phyloP scores from a whole-genome alignment of 2,329 filamentous ascomycete genomes.

The Chrysosporium keratinophilum region DNA sequence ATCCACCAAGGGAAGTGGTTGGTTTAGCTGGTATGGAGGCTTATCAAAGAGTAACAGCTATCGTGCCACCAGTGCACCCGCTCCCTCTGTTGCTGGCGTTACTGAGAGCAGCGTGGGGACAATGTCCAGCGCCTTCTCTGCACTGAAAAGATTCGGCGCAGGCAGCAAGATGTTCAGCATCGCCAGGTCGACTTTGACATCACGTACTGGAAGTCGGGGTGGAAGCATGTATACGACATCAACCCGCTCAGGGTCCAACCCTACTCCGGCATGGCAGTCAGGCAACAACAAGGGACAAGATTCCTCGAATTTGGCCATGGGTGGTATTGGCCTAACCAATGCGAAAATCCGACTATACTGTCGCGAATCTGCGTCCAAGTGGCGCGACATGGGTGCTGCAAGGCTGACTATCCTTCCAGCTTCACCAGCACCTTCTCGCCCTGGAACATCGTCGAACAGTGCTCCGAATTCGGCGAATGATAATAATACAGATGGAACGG shows the following conservation, averaged over 20 bases:
- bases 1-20: slow-evolving; percentile 30
- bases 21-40: slow-evolving; percentile 42
- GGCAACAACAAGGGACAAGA: slow-evolving; percentile 36
- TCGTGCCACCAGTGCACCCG: slow-evolving; percentile 46
- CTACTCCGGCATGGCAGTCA: slow-evolving; percentile 50
- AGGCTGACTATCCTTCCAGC: slow-evolving; percentile 66
- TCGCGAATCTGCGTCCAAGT: slow-evolving; percentile 64
- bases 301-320: slow-evolving; percentile 43
- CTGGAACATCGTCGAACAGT: slow-evolving; percentile 22
- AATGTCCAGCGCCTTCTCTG: slow-evolving; percentile 67
- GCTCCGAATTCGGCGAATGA: slow-evolving; percentile 20
- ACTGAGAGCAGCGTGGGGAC: slow-evolving; percentile 67
- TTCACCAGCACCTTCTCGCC: slow-evolving; percentile 23
- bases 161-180: slow-evolving; percentile 72
- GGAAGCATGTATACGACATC: slow-evolving; percentile 52
- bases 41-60: slow-evolving; percentile 41
- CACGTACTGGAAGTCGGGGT: slow-evolving; percentile 44
- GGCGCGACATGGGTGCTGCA: slow-evolving; percentile 84
- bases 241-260: slow-evolving; percentile 37
- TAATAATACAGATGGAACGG: background rate
- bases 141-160: slow-evolving; percentile 62
- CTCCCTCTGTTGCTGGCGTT: slow-evolving; percentile 47
- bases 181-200: slow-evolving; percentile 61
- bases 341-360: slow-evolving; percentile 80
- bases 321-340: slow-evolving; percentile 57